Evolutionary conservation across 106 monocot species (phyloP).

Genomic region (Chionographis japonica): DNA sequence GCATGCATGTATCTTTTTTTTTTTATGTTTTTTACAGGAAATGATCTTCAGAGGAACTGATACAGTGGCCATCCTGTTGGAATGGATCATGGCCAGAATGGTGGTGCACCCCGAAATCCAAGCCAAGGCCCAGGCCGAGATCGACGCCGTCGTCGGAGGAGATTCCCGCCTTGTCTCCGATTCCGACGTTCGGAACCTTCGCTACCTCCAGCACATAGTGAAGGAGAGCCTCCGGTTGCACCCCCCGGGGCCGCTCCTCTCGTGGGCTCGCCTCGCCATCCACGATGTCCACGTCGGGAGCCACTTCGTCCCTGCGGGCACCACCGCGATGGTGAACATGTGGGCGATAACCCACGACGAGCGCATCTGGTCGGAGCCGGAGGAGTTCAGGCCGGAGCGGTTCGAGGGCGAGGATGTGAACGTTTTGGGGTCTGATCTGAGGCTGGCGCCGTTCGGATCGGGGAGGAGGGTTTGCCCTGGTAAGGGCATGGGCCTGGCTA

Average conservation of each 20-base stretch:
- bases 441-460: slow-evolving; percentile 43
- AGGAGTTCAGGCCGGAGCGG: slow-evolving; percentile 32
- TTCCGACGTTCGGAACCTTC: slow-evolving; percentile 20
- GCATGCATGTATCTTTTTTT: slow-evolving; percentile 11
- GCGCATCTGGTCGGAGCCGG: slow-evolving; percentile 21
- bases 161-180: slow-evolving; percentile 13
- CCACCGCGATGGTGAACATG: slow-evolving; percentile 54
- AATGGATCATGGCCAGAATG: slow-evolving; percentile 43
- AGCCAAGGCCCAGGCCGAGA: slow-evolving; percentile 24
- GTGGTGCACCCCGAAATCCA: slow-evolving; percentile 43
- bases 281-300: slow-evolving; percentile 21
- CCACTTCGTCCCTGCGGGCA: slow-evolving; percentile 23
- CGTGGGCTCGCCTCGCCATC: slow-evolving; percentile 43
- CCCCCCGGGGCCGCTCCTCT: slow-evolving; percentile 49
- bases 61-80: slow-evolving; percentile 38
- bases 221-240: slow-evolving; percentile 35
- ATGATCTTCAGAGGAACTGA: slow-evolving; percentile 53
- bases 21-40: slow-evolving; percentile 20
- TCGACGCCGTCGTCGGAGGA: slow-evolving; percentile 20
- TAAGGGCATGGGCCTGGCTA: slow-evolving; percentile 32
- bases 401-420: slow-evolving; percentile 28
- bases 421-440: slow-evolving; percentile 38
- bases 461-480: slow-evolving; percentile 48
- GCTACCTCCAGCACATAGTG: slow-evolving; percentile 29
- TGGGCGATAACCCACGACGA: slow-evolving; percentile 42